A percentile compares a stretch with the other conserved stretches of the same genome.
phyloP scores from a whole-genome alignment of 179 eudicot species.

The Vitellaria paradoxa region DNA sequence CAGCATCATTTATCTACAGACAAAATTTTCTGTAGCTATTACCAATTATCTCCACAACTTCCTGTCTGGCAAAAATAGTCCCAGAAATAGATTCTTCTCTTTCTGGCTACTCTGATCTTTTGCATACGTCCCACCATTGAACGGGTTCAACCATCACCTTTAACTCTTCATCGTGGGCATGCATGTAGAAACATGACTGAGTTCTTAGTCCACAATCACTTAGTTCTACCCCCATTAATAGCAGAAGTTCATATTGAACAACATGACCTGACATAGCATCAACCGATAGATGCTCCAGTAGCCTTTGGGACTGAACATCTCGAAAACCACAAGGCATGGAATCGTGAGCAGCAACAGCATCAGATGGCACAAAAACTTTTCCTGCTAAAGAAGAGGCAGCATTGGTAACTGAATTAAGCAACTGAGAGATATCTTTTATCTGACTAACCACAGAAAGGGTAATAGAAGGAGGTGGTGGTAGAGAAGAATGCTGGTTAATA shows the following conservation, averaged over 20 bases:
- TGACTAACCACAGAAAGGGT: conserved; percentile 71
- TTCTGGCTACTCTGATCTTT: conserved; percentile 85
- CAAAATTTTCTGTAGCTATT: conserved; percentile 20
- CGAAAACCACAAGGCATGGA: conserved; percentile 35
- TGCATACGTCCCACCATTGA: conserved; percentile 97
- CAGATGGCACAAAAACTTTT: conserved; percentile 59
- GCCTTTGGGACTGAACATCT: conserved; percentile 30
- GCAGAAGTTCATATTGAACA: conserved; percentile 77
- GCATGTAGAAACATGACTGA: conserved; percentile 37
- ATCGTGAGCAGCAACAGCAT: conserved; percentile 81
- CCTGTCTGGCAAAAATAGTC: conserved; percentile 37
- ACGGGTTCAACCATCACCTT: conserved; percentile 72
- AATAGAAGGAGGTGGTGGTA: conserved; percentile 68
- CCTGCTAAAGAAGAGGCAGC: conserved; percentile 90
- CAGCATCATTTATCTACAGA: conserved; percentile 1
- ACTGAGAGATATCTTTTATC: conserved; percentile 74
- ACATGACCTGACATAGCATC: conserved; percentile 83
- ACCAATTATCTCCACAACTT: conserved; percentile 32
- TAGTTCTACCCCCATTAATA: conserved; percentile 50
- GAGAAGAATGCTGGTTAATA: conserved; percentile 48
- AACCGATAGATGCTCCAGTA: conserved; percentile 78
- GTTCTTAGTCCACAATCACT: conserved; percentile 39
- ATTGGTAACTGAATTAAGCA: conserved; percentile 82
- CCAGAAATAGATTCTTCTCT: conserved; percentile 66
- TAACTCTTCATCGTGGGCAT: conserved; percentile 65